Evolutionary conservation across 116 monocot genomes (phyloP).

Genomic region (Cymodocea nodosa): DNA sequence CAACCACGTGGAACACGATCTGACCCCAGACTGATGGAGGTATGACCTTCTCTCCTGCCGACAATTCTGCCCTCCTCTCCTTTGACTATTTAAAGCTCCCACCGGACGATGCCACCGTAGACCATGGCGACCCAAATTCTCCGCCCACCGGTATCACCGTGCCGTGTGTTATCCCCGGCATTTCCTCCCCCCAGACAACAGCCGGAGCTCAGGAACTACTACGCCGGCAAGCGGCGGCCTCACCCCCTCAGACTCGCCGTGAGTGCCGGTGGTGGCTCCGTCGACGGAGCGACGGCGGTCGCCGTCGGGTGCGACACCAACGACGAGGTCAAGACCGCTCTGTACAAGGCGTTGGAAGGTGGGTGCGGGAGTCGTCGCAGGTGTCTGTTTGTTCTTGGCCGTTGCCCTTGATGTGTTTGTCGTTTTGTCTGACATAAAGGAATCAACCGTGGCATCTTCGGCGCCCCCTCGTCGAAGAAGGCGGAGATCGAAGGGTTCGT

Average conservation of each 20-base stretch:
- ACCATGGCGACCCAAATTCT: neutral
- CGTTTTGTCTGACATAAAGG: conserved; percentile 18
- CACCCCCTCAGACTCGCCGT: neutral
- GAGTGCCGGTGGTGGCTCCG: neutral
- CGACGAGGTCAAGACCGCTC: conserved; percentile 33
- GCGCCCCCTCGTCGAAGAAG: conserved; percentile 52
- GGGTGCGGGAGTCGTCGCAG: neutral
- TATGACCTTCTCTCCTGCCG: no score
- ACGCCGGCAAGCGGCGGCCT: neutral
- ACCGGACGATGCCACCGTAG: no score
- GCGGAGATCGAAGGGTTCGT: conserved; percentile 50
- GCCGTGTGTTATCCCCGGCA: neutral
- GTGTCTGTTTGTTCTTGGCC: neutral
- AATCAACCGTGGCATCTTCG: conserved; percentile 71
- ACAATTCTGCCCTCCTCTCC: no score
- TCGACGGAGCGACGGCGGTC: neutral
- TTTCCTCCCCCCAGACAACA: neutral
- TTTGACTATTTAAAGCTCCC: no score
- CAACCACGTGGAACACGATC: no score
- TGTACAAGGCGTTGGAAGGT: conserved; percentile 38
- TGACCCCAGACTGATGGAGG: no score
- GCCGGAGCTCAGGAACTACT: no score
- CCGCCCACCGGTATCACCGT: neutral
- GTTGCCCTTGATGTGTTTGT: neutral
- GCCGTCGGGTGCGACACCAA: conserved; percentile 7